These are phyloP conservation scores for Alternaria sp. DNA, from an alignment of 2,329 filamentous ascomycete species.

Conservation along the genomic window DNA sequence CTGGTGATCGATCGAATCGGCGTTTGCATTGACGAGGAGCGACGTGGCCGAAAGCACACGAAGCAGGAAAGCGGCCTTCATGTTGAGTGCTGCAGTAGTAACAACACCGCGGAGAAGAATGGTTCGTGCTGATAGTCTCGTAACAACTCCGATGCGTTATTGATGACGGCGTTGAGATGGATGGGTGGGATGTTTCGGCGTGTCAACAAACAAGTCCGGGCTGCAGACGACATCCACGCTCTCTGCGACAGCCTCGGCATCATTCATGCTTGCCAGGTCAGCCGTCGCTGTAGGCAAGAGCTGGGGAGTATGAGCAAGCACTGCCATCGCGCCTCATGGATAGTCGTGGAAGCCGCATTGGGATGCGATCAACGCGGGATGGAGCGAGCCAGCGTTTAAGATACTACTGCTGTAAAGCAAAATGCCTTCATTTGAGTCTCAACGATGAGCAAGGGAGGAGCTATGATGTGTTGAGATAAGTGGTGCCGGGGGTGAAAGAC, in stretches of 20 bases:
- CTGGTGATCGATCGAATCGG: not conserved
- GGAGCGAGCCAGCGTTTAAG: not conserved
- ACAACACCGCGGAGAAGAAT: not conserved
- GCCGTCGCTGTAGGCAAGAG: not conserved
- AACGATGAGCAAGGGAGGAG: not conserved
- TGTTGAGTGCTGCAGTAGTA: not conserved
- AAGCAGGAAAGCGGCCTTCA: not conserved
- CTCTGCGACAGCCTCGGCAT: not conserved
- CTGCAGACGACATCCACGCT: not conserved
- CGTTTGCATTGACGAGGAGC: not conserved
- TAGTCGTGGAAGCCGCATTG: not conserved
- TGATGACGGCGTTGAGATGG: not conserved
- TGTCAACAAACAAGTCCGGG: not conserved
- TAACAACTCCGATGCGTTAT: not conserved
- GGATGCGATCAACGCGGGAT: not conserved
- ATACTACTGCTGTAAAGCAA: rapidly evolving
- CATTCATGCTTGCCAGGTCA: not conserved
- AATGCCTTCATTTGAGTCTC: not conserved
- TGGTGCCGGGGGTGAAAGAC: not conserved
- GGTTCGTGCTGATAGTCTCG: not conserved
- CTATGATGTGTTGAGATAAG: not conserved
- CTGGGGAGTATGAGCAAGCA: rapidly evolving
- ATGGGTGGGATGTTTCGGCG: not conserved
- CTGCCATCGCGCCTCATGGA: not conserved
- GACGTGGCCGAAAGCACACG: not conserved